Evolutionary conservation across 805 yeast species (phyloP).

Genomic region (Helenozyma baotianmanensis): DNA sequence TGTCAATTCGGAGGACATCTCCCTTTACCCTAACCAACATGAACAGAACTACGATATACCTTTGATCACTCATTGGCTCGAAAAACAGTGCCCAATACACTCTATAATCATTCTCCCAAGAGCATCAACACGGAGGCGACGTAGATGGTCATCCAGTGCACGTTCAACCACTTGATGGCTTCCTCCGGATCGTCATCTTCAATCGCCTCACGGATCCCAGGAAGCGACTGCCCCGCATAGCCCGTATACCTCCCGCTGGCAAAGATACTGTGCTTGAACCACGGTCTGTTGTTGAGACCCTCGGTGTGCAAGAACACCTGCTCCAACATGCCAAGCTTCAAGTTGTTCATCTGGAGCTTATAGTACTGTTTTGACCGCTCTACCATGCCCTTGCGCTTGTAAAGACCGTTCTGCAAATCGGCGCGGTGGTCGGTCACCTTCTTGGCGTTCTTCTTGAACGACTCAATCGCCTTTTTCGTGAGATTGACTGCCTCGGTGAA

Average conservation of each 20-base stretch:
- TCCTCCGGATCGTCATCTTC: constrained; percentile 40
- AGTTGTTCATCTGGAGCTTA: constrained; percentile 28
- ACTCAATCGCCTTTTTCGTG: constrained; percentile 3
- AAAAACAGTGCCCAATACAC: no score
- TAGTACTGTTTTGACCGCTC: constrained; percentile 22
- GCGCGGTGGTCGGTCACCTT: constrained; percentile 8
- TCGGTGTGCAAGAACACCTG: constrained; percentile 40
- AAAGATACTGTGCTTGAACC: constrained; percentile 58
- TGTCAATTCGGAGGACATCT: no score
- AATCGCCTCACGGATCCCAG: constrained; percentile 51
- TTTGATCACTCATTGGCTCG: no score
- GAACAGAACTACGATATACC: no score
- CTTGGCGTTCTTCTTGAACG: constrained; percentile 7
- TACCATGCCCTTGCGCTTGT: constrained; percentile 18
- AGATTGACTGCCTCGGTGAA: constrained; percentile 4
- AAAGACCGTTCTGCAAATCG: constrained; percentile 15
- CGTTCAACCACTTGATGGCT: constrained; percentile 35
- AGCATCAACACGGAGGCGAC: neutral
- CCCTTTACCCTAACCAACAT: no score
- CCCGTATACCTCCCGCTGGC: constrained; percentile 61
- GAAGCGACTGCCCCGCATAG: constrained; percentile 54
- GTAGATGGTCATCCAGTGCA: constrained; percentile 1
- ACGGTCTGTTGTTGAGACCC: constrained; percentile 48
- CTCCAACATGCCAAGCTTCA: constrained; percentile 39
- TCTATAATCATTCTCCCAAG: no score